Evolutionary conservation across 2,329 filamentous ascomycete species (phyloP), one percentile per base, ranked within the genome.

Genomic region (Aspergillus glaucus): DNA sequence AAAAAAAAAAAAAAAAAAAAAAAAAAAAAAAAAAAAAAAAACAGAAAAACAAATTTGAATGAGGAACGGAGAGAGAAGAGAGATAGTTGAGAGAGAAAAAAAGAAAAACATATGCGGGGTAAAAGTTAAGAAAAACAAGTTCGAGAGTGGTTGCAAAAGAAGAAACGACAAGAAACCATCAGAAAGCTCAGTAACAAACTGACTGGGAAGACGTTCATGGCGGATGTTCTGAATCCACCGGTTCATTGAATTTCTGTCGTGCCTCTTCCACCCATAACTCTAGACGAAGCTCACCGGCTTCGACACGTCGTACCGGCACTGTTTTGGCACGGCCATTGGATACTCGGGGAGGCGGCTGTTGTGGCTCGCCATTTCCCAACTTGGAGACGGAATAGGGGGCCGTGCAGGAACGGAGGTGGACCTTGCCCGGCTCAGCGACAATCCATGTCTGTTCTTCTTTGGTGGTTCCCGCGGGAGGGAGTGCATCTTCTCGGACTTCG

Each of bases 191-290:
- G 30, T 37, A 37, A 43, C 14, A 45, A 42, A 45, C 36, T 9
- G 32, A 42, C 28, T 24, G 14, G 32, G 7, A 30, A 44, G 36
- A 42, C 50, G 47, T 62, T 67, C 60, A 68, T 55, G 62, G 56
- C 37, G 65, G 62, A 53, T 67, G 60, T 52, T 68, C 66, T 46
- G 67, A 64, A 41, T 67, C 62, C 56, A 66, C 61, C 50, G 65
- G 65, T 57, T 74, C 67, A 52, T 67, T 67, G 52, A 74, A 73
- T 61, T 82, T 82, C 47, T 74, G 73, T 53, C 71, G 75, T 49
- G 78, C 78, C 61, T 86, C 82, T 66, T 88, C 85, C 48, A 87
- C 77, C 84, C 83, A 87, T 49, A 83, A 75, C 63, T 87, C 84
- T 59, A 87, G 76, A 21, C 79, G 71, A 62, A 87, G 79, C 50